Evolutionary conservation across 176 grass and related monocot species (phyloP).

Genomic region (Elymus sibiricus): DNA sequence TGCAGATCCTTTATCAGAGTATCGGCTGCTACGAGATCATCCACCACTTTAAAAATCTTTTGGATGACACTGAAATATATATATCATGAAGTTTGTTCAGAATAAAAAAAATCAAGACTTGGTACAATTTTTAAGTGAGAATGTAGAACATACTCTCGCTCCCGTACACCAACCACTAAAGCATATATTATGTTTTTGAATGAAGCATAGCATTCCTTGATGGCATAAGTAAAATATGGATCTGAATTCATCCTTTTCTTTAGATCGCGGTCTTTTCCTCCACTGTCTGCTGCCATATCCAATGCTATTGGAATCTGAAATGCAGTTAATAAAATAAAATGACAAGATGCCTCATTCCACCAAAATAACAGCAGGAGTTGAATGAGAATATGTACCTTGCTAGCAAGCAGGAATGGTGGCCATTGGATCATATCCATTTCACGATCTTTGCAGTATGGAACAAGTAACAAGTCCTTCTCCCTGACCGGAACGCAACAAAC

Average conservation of each 20-base stretch:
- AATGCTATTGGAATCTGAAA: constrained; percentile 92
- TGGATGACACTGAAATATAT: constrained; percentile 61
- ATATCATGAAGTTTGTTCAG: not conserved
- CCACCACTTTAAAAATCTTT: constrained; percentile 64
- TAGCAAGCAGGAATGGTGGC: constrained; percentile 97
- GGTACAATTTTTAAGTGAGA: constrained; percentile 26
- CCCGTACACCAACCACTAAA: constrained; percentile 54
- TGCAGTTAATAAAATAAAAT: constrained; percentile 18
- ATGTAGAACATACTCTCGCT: constrained; percentile 58
- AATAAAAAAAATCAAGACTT: constrained; percentile 10
- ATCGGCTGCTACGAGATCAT: constrained; percentile 36
- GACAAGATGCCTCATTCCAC: not conserved
- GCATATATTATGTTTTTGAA: constrained; percentile 77
- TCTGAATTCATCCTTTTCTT: constrained; percentile 73
- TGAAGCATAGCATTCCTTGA: constrained; percentile 91
- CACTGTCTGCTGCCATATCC: constrained; percentile 92
- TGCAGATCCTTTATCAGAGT: constrained; percentile 53
- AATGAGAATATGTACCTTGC: constrained; percentile 61
- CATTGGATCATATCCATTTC: constrained; percentile 84
- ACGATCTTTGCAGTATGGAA: constrained; percentile 81
- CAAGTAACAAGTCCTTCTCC: constrained; percentile 91
- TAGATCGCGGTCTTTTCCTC: constrained; percentile 82
- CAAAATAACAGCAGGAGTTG: not conserved
- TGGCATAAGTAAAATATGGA: constrained; percentile 74
- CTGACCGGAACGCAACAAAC: constrained; percentile 29